phyloP scores from a whole-genome alignment of 1,139 yeast genomes.

The Yamadazyma friedrichii region DNA sequence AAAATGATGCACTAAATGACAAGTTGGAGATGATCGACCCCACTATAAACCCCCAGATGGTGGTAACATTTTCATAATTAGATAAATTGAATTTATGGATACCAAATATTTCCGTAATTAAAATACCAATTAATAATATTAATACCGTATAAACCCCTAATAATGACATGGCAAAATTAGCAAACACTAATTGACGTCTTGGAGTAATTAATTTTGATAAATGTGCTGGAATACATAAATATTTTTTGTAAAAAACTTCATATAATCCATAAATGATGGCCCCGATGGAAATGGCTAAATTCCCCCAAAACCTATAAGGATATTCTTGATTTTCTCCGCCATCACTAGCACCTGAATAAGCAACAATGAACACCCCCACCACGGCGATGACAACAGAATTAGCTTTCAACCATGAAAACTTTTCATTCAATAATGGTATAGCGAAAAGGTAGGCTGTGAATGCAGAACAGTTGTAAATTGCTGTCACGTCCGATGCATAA shows the following conservation, averaged over 20 bases:
- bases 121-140: conserved; percentile 49
- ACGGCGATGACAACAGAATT: conserved; percentile 71
- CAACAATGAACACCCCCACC: conserved; percentile 74
- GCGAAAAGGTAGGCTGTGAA: conserved; percentile 87
- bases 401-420: conserved; percentile 62
- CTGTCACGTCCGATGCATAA: conserved; percentile 84
- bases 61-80: conserved; percentile 32
- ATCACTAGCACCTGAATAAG: conserved; percentile 58
- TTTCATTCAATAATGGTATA: conserved; percentile 68
- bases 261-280: conserved; percentile 82
- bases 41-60: conserved; percentile 44
- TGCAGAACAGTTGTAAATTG: conserved; percentile 87
- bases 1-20: conserved; percentile 68
- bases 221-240: conserved; percentile 70
- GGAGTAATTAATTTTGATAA: conserved; percentile 43
- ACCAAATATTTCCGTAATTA: conserved; percentile 52
- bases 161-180: conserved; percentile 47
- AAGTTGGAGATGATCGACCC: conserved; percentile 63
- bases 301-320: conserved; percentile 70
- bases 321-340: conserved; percentile 30
- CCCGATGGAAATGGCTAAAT: conserved; percentile 70
- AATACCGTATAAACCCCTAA: conserved; percentile 61
- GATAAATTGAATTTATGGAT: conserved; percentile 62
- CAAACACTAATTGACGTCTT: conserved; percentile 47
- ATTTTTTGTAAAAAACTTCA: conserved; percentile 78